Conservation (phyloP, 164 flowering plant genomes). For the Protea cynaroides region DNA sequence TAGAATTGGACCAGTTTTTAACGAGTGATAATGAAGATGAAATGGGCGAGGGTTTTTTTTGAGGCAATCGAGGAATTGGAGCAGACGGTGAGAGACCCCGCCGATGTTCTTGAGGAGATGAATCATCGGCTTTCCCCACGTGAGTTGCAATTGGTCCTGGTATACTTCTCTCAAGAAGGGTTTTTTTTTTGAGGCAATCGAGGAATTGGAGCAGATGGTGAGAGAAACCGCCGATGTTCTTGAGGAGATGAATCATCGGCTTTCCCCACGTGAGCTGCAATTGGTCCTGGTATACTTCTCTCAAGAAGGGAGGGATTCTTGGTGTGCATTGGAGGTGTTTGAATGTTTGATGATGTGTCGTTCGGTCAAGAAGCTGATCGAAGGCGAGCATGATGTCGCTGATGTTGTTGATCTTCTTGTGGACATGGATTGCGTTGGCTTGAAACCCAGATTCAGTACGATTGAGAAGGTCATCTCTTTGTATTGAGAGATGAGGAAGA, state of each 20-base stretch:
- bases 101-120: conserved; percentile 82
- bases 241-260: conserved; percentile 65
- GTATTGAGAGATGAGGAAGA: conserved; percentile 76
- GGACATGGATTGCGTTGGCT: conserved; percentile 94
- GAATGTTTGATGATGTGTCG: conserved; percentile 92
- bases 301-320: conserved; percentile 91
- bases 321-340: conserved; percentile 94
- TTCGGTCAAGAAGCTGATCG: conserved; percentile 80
- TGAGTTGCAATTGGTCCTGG: conserved; percentile 77
- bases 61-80: conserved; percentile 91
- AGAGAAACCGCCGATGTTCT: conserved; percentile 86
- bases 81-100: conserved; percentile 76
- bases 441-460: conserved; percentile 80
- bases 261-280: conserved; percentile 72
- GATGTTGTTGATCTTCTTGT: conserved; percentile 81
- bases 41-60: conserved; percentile 70
- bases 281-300: conserved; percentile 84
- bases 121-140: conserved; percentile 60
- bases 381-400: conserved; percentile 37
- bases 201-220: conserved; percentile 86
- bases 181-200: conserved; percentile 92
- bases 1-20: conserved; percentile 46
- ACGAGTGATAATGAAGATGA: conserved; percentile 61
- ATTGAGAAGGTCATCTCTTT: conserved; percentile 81
- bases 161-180: conserved; percentile 91